phyloP scores from a whole-genome alignment of 129 eudicot genomes.

The Ambrosia artemisiifolia region DNA sequence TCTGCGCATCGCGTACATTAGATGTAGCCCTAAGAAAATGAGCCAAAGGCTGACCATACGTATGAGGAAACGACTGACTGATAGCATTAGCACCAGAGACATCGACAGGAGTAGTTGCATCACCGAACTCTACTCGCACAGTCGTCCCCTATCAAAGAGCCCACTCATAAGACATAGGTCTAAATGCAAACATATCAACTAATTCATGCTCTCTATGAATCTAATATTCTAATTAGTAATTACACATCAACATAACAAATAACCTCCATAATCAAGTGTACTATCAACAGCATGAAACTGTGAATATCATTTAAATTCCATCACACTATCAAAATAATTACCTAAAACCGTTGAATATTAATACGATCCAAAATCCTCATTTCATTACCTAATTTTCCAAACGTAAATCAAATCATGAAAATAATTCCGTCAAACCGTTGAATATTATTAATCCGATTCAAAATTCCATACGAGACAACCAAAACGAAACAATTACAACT shows the following conservation, averaged over 20 bases:
- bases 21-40: conserved; percentile 92
- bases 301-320: conserved; percentile 2
- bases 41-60: conserved; percentile 90
- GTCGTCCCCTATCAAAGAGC: conserved; percentile 73
- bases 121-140: conserved; percentile 90
- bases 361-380: not conserved
- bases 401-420: too few species aligned
- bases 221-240: too few species aligned
- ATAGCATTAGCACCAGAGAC: conserved; percentile 68
- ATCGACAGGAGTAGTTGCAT: conserved; percentile 76
- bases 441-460: not conserved
- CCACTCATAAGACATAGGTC: too few species aligned
- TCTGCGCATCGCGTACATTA: conserved; percentile 81
- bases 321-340: not conserved
- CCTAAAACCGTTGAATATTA: not conserved
- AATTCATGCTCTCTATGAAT: not conserved
- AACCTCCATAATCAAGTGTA: not conserved
- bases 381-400: too few species aligned
- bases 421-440: not conserved
- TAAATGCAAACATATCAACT: not conserved
- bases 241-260: not conserved
- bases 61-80: conserved; percentile 80
- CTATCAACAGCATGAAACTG: not conserved
- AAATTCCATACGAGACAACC: not conserved
- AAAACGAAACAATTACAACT: not conserved